Evolutionary conservation across 129 eudicot species (phyloP), one percentile per base, ranked within the genome.

Genomic region (Flaveria robusta): DNA sequence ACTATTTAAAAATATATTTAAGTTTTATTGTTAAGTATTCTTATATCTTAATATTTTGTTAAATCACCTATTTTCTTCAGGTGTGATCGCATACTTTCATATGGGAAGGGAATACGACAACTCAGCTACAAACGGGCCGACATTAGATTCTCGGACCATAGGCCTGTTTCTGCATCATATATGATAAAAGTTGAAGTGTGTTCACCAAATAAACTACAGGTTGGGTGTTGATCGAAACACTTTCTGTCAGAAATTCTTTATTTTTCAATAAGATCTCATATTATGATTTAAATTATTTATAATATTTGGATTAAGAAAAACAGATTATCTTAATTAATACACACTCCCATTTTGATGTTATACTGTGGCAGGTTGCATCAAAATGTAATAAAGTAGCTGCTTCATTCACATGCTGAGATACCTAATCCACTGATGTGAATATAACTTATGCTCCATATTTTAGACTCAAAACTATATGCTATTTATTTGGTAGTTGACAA

Each of bases 11-110:
- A 26, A 31, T n/a, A 11, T n/a, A 12, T 55, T 55, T 55, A 31
- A 19, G 5, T 73, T 74, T 52, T 52, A 7, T 39, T 47, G 24
- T n/a, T 56, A 20, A 5, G 2, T 66, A 22, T 46, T 55, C 26
- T 16, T 18, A 3, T 73, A 56, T 37, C 24, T 69, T 16, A 62
- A 18, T 71, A 51, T 26, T 79, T 43, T 71, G 29, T 7, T 52
- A 8, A 65, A 13, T 47, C 34, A 7, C 7, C 19, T 42, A 47
- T 55, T 62, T 23, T 29, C 13, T 72, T 73, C 77, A 92, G 98
- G 98, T 90, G 98, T 77, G 98, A 92, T 67, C 94, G 98, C 6
- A 55, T 92, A 66, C 98, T 92, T 75, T 86, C 92, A 62, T 80
- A 49, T 37, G 98, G 98, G 70, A 86, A 89, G 29, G 98, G 96